These are phyloP conservation scores for Hymenoscyphus occultus DNA, from an alignment of 2,329 filamentous ascomycete genomes.

Conservation along the genomic window DNA sequence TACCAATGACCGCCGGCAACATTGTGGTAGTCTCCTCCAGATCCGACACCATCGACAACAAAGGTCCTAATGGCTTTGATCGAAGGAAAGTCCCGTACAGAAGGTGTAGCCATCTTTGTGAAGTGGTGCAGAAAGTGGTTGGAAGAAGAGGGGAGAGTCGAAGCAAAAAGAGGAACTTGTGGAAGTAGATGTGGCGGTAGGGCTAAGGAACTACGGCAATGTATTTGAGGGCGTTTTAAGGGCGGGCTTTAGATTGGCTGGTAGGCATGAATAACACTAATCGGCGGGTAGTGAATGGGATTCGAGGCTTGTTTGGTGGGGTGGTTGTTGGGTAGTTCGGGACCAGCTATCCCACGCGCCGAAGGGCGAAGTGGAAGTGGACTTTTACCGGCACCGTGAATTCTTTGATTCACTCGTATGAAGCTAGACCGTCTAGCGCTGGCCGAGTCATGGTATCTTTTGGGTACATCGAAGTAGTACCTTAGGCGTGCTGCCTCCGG, in stretches of 20 bases:
- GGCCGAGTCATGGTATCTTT: background rate
- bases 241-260: background rate
- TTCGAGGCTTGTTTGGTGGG: conserved; percentile 16
- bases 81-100: conserved; percentile 55
- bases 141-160: background rate
- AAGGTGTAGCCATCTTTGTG: conserved; percentile 28
- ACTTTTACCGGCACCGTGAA: too few species aligned
- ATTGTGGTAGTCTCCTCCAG: conserved; percentile 87
- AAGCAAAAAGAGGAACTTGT: background rate
- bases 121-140: background rate
- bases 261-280: background rate
- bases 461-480: too few species aligned
- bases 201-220: background rate
- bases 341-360: conserved; percentile 18
- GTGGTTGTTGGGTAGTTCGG: conserved; percentile 21
- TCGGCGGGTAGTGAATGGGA: background rate
- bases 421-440: conserved; percentile 3
- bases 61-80: conserved; percentile 75
- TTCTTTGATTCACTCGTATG: background rate
- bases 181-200: background rate
- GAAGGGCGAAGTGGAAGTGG: conserved; percentile 10
- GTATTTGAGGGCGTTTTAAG: conserved; percentile 12
- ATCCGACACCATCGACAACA: conserved; percentile 61
- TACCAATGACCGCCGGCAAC: conserved; percentile 71
- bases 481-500: background rate